Evolutionary conservation across 148 eudicot species (phyloP).

Genomic region (Rhododendron mucronatum): DNA sequence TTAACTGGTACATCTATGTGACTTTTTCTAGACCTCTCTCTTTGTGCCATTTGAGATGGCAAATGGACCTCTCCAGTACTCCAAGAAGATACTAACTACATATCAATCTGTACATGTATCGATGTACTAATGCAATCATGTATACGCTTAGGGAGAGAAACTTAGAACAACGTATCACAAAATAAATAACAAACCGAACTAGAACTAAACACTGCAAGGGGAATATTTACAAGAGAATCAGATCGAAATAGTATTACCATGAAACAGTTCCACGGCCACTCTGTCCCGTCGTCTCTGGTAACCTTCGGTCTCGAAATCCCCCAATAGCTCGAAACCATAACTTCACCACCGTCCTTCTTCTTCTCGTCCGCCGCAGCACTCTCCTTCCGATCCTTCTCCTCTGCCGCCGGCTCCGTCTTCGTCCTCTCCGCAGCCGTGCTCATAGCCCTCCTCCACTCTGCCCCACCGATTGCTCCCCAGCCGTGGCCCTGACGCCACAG

Average conservation of each 20-base stretch:
- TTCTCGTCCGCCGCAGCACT: slow-evolving; percentile 17
- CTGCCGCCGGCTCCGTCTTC: slow-evolving; percentile 10
- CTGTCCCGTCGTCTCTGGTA: slow-evolving; percentile 58
- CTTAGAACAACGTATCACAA: neutral
- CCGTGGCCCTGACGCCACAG: slow-evolving; percentile 17
- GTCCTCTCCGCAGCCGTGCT: slow-evolving; percentile 19
- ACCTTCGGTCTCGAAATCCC: slow-evolving; percentile 50
- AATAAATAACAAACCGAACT: neutral
- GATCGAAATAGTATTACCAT: slow-evolving; percentile 40
- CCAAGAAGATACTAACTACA: neutral
- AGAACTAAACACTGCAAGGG: neutral
- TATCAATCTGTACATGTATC: neutral
- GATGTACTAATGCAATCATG: neutral
- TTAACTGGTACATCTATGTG: neutral
- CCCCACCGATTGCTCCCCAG: slow-evolving; percentile 1
- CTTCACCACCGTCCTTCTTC: slow-evolving; percentile 19
- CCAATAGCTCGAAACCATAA: slow-evolving; percentile 65
- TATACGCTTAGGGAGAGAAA: neutral
- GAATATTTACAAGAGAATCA: neutral
- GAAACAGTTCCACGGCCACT: slow-evolving; percentile 84
- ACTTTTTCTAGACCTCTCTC: neutral
- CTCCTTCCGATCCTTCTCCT: slow-evolving; percentile 18
- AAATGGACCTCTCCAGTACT: neutral
- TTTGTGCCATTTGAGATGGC: neutral
- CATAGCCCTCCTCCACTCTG: slow-evolving; percentile 27